These are phyloP conservation scores for Ceratobasidium sp. DNA, from an alignment of 1,284 basidiomycete species.

Conservation along the genomic window DNA sequence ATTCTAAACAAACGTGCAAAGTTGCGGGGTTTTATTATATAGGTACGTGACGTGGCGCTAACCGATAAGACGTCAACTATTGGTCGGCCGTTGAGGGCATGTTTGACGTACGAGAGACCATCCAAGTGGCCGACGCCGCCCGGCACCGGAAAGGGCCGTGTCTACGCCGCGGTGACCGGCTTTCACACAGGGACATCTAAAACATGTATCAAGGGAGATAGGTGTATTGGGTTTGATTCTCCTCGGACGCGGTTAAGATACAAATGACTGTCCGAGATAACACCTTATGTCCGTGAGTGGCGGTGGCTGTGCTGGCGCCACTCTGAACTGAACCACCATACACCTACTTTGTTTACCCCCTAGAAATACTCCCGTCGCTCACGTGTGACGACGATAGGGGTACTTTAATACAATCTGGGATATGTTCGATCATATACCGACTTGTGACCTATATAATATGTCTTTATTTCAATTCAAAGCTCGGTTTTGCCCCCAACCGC, in stretches of 20 bases:
- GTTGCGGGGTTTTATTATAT: conserved; percentile 11
- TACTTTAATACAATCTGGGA: neutral
- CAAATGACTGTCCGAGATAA: too few relatives aligned
- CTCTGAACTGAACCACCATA: conserved; percentile 71
- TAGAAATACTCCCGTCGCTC: neutral
- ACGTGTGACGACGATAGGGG: neutral
- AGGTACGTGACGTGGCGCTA: conserved; percentile 12
- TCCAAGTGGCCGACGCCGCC: conserved; percentile 31
- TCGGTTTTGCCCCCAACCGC: neutral
- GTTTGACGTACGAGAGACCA: conserved; percentile 14
- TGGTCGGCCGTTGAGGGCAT: conserved; percentile 19
- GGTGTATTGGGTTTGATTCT: too few relatives aligned
- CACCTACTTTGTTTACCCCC: neutral
- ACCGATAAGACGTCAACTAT: conserved; percentile 33
- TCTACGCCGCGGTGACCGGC: conserved; percentile 13
- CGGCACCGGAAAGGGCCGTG: conserved; percentile 25
- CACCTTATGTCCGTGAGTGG: neutral
- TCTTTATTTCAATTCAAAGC: neutral
- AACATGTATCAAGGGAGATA: neutral
- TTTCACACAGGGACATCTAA: conserved; percentile 48
- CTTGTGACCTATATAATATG: neutral
- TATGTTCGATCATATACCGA: neutral
- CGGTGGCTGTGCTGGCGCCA: conserved; percentile 55
- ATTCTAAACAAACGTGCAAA: neutral
- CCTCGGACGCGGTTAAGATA: too few relatives aligned